Base-by-base conservation (phyloP, 805 yeast genomes). In the Lipomyces starkeyi region DNA sequence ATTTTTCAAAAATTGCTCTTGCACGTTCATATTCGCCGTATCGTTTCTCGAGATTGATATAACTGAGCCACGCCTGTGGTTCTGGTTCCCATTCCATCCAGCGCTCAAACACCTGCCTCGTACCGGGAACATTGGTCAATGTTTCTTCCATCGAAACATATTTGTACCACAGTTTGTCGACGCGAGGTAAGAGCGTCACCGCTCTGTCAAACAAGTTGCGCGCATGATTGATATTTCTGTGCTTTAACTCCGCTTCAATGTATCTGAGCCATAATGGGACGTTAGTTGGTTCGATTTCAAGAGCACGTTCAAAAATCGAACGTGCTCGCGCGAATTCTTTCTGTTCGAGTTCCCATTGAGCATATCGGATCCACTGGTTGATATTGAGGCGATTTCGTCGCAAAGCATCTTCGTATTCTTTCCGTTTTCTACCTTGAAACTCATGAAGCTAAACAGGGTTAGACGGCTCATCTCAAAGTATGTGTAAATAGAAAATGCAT, bases 281-380 rank as follows among this genome's bases (percentile, higher is more conserved):
- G 76, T 89, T 87, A 35, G 88, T 86, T 17, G 86, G 85, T 74
- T 91, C 90, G 8, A 91, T 91, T 62, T 87, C 89, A 40, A 94
- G 76, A 0, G 97, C 96, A 62, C 98, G 82, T 77, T 94, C 99
- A 79, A 90, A 90, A 5, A 95, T 83, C 0, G 97, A 91, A 64
- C 98, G 81, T 0, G 97, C 97, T 27, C 98, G 82, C 22, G 85
- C 82, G 68, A 85, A 83, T 74, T 94, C 97, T 68, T 87, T 89
- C 73, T 91, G 94, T 4, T 89, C 90, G 3, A 88, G 77, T 78
- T 94, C 99, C 86, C 93, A 91, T 67, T 85, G 85, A 0, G 97
- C 98, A 77, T 94, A 95, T 65, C 97, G 82, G 76, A 91, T 83
- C 97, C 98, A 95, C 76, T 93, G 97, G 1, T 91, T 89, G 74